A percentile compares a stretch with the other conserved stretches of the same genome.
Conservation (phyloP, 2,329 filamentous ascomycete species). For the Colletotrichum spinosum region DNA sequence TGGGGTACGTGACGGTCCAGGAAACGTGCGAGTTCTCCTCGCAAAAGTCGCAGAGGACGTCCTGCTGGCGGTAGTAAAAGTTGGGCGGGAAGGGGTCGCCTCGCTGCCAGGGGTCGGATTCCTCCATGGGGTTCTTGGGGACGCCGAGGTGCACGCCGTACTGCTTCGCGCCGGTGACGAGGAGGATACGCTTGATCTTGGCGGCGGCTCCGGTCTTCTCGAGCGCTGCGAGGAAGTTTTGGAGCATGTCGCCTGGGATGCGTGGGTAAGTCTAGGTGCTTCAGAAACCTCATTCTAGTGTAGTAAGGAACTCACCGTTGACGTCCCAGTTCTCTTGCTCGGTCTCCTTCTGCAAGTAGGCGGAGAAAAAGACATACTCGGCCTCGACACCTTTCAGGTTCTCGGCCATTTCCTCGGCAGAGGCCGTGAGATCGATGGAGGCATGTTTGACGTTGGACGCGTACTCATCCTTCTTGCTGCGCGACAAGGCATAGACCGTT, state of each 20-base stretch:
- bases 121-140: conserved; percentile 59
- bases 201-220: conserved; percentile 53
- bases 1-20: conserved; percentile 48
- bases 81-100: conserved; percentile 48
- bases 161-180: conserved; percentile 63
- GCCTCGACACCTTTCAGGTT: conserved; percentile 39
- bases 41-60: conserved; percentile 50
- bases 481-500: conserved; percentile 42
- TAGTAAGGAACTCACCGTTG: conserved; percentile 39
- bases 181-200: conserved; percentile 58
- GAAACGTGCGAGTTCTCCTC: conserved; percentile 30
- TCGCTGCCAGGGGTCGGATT: conserved; percentile 58
- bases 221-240: conserved; percentile 60
- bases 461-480: conserved; percentile 41
- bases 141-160: conserved; percentile 63
- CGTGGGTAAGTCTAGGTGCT: not conserved
- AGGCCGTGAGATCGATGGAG: conserved; percentile 41
- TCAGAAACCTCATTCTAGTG: not conserved
- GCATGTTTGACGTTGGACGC: conserved; percentile 40
- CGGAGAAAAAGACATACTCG: conserved; percentile 43
- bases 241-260: conserved; percentile 51
- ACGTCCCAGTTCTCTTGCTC: conserved; percentile 43
- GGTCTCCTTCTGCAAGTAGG: conserved; percentile 40
- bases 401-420: conserved; percentile 41
- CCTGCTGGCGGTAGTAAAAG: conserved; percentile 65